Conservation (phyloP, 2,329 filamentous ascomycete species). For the Aspergillus cejpii region DNA sequence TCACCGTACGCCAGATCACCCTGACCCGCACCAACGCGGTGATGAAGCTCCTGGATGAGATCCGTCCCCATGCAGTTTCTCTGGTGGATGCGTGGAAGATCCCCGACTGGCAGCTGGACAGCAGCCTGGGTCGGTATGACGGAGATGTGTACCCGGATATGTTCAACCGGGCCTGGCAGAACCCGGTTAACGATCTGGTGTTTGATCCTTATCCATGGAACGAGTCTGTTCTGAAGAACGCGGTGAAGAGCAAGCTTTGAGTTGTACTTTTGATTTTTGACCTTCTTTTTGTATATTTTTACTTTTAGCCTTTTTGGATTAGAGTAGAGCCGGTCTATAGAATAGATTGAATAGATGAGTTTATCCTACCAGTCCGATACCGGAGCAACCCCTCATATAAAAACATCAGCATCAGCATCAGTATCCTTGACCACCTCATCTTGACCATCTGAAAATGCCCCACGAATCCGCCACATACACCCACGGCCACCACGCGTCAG, state of each 20-base stretch:
- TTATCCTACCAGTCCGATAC: not conserved
- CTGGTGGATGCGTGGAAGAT: constrained; percentile 71
- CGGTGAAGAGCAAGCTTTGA: constrained; percentile 35
- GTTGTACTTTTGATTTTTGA: not conserved
- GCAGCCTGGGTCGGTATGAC: constrained; percentile 61
- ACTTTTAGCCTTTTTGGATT: not conserved
- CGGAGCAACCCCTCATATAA: not conserved
- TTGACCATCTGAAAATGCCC: not conserved
- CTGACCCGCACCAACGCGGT: constrained; percentile 61
- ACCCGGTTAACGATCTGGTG: constrained; percentile 64
- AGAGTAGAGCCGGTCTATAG: not conserved
- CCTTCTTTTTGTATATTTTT: constrained; percentile 1
- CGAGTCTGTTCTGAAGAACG: constrained; percentile 54
- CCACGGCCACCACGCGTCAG: constrained; percentile 31
- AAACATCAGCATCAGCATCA: not conserved
- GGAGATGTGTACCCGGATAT: constrained; percentile 73
- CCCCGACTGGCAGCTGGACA: constrained; percentile 71
- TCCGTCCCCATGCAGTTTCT: constrained; percentile 64
- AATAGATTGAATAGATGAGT: not conserved
- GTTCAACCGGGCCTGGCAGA: constrained; percentile 65
- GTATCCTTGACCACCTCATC: not conserved
- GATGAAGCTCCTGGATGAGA: constrained; percentile 62
- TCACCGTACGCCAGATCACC: constrained; percentile 65
- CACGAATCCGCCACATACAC: constrained; percentile 22
- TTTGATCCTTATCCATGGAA: constrained; percentile 66